phyloP scores from a whole-genome alignment of 768 basidiomycete species.

The Psilocybe tampanensis region DNA sequence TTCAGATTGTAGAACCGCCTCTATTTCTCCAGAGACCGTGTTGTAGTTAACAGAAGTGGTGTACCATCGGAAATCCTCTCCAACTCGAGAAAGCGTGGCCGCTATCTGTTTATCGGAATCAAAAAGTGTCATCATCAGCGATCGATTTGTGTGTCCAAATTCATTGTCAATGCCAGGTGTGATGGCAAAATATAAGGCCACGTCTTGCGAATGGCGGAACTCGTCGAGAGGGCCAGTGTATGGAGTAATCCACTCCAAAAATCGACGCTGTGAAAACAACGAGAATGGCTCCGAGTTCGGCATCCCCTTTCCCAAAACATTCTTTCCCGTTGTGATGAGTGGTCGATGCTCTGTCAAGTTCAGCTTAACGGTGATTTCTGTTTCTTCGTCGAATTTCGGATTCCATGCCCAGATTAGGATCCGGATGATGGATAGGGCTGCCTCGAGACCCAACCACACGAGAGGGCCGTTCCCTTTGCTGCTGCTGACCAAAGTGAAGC shows the following conservation, averaged over 20 bases:
- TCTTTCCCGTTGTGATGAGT: background rate
- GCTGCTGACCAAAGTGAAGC: constrained; percentile 9
- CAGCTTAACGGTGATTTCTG: background rate
- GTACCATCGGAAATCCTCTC: background rate
- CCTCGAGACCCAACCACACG: constrained; percentile 15
- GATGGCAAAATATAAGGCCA: background rate
- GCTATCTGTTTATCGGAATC: background rate
- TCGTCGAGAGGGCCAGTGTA: background rate
- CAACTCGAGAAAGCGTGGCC: background rate
- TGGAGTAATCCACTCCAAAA: background rate
- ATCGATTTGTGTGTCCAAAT: background rate
- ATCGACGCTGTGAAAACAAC: background rate
- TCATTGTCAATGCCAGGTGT: background rate
- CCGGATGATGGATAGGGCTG: constrained; percentile 7
- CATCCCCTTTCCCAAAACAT: no score
- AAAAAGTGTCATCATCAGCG: background rate
- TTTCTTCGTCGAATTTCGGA: constrained; percentile 6
- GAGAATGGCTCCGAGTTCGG: background rate
- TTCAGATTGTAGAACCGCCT: background rate
- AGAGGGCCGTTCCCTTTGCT: background rate
- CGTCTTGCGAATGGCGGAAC: background rate
- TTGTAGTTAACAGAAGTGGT: background rate
- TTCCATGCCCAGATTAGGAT: constrained; percentile 16
- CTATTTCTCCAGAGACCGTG: background rate
- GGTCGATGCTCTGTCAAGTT: background rate